Base-by-base conservation (phyloP, 768 basidiomycete genomes). In the Mrakia frigida region DNA sequence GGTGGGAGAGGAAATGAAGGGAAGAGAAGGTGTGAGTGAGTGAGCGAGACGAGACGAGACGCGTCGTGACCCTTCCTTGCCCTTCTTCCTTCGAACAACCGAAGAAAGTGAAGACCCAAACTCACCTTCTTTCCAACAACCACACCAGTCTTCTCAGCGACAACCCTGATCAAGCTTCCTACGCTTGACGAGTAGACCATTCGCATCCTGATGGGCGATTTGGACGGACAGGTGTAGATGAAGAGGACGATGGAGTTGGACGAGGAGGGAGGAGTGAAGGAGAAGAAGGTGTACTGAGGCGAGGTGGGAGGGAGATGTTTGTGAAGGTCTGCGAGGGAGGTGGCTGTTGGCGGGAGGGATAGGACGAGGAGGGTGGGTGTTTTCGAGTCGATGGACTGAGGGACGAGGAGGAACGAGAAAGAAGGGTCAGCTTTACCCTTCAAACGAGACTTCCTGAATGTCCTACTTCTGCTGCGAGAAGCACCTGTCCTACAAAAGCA, bases 251-350 rank as follows among this genome's bases (percentile, higher is more conserved):
- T 46, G 9, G 75, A 70, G 1, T 31, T 37, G 25, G 52, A 21
- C 3, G 46, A 52, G 7, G 33, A 28, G 14, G 59, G 39, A 3
- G 76, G 76, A 14, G 31, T 39, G 61, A 73, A 77, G 33, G 76
- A 50, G 59, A 73, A 73, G 71, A 77, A 67, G 35, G 76, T 77
- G 71, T 77, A 77, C 46, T 77, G 76, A 21, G 75, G 68, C 9
- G 68, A 35, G 5, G 65, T 59, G 14, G 75, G 68, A 56, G 70
- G 70, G n/a, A 76, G 59, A 28, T 68, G 63, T 1, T 35, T 43
- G 53, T 71, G 52, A 1, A 76, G 21, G 14, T 70, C 53, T 37
- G 68, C 68, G 52, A 76, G 68, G 23, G 68, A 28, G 6, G 53
- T 25, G 37, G 75, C 13, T n/a, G 68, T 61, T 23, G 63, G 52